Conservation (phyloP, 148 eudicot species). For the Camellia sinensis region DNA sequence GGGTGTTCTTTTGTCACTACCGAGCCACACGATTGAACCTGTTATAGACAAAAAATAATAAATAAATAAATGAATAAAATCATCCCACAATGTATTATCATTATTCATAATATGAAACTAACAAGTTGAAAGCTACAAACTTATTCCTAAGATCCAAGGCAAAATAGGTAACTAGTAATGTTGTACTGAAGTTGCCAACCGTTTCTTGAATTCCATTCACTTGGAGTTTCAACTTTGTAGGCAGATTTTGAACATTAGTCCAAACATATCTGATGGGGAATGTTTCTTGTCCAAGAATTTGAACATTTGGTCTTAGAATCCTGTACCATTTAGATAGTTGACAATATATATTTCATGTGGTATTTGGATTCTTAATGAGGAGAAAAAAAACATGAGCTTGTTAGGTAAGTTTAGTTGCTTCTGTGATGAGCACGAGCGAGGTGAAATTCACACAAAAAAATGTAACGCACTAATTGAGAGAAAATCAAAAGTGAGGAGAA, state of each 20-base stretch:
- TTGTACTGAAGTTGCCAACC: neutral
- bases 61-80: no score
- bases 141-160: no score
- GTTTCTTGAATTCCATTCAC: neutral
- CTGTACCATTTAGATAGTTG: no score
- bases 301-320: no score
- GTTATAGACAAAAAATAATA: neutral
- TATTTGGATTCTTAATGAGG: neutral
- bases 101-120: no score
- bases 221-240: neutral
- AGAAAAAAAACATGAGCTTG: neutral
- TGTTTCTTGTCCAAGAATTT: no score
- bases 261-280: no score
- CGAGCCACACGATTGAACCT: constrained; percentile 33
- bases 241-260: neutral
- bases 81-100: no score
- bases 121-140: no score
- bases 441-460: neutral
- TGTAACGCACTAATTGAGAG: neutral
- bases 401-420: neutral
- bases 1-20: constrained; percentile 32
- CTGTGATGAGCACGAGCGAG: neutral
- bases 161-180: no score
- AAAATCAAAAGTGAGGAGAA: no score
- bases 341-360: no score